A percentile compares a stretch with the other conserved stretches of the same genome.
Conservation (phyloP, 1,284 basidiomycete species). For the Baeospora myosura region DNA sequence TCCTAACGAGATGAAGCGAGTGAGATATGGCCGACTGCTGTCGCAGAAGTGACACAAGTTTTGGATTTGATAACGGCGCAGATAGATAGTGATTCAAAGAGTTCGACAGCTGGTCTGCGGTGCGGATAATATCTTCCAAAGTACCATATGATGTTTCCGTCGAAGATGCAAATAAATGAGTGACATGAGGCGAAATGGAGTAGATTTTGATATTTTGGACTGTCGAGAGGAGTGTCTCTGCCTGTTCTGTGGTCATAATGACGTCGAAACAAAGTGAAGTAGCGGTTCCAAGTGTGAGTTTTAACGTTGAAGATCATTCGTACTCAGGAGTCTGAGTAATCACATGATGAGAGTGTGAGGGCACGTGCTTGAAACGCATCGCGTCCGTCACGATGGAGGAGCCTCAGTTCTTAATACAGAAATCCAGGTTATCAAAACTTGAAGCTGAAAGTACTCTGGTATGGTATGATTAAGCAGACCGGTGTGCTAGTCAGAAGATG, state of each 20-base stretch:
- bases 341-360: too few relatives aligned
- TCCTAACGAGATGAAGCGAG: conserved; percentile 40
- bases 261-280: neutral
- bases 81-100: conserved; percentile 45
- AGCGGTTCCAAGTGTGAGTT: too few relatives aligned
- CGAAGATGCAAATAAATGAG: conserved; percentile 44
- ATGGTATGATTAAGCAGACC: too few relatives aligned
- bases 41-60: conserved; percentile 57
- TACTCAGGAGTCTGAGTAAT: too few relatives aligned
- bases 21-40: conserved; percentile 52
- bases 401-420: too few relatives aligned
- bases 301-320: too few relatives aligned
- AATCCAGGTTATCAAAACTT: too few relatives aligned
- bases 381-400: too few relatives aligned
- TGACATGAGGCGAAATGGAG: conserved; percentile 27
- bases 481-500: too few relatives aligned
- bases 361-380: too few relatives aligned
- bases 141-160: conserved; percentile 33
- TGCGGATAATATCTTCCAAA: conserved; percentile 43
- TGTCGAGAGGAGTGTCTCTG: conserved; percentile 35
- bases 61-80: conserved; percentile 48
- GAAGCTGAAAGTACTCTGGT: too few relatives aligned
- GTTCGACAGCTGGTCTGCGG: conserved; percentile 43
- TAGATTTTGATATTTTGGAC: conserved; percentile 34
- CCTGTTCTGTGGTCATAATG: neutral